Percentiles rank a stretch among this genome's conserved stretches.
phyloP scores from a whole-genome alignment of 352 stramenopile genomes.

The Globisporangium abappressorium region DNA sequence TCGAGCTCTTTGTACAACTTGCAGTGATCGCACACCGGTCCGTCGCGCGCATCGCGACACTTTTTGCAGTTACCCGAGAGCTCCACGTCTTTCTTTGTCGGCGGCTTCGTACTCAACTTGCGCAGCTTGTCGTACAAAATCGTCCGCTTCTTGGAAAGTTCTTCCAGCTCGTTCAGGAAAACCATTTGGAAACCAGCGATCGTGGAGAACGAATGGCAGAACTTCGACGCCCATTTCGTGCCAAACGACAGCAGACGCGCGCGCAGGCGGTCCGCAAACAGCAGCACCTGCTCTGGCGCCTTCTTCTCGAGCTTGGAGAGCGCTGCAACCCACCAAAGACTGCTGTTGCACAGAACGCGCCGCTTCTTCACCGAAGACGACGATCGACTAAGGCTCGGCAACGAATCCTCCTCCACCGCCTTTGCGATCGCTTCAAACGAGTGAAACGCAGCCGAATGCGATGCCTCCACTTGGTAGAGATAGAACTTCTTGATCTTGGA shows the following conservation, averaged over 20 bases:
- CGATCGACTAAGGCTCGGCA: not conserved
- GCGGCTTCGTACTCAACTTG: slow-evolving; percentile 33
- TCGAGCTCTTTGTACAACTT: slow-evolving; percentile 64
- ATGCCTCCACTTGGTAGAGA: slow-evolving; percentile 37
- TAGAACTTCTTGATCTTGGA: slow-evolving; percentile 40
- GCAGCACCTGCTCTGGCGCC: slow-evolving; percentile 15
- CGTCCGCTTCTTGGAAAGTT: slow-evolving; percentile 32
- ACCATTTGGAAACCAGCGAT: slow-evolving; percentile 42
- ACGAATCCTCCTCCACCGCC: slow-evolving; percentile 12
- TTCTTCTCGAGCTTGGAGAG: slow-evolving; percentile 31
- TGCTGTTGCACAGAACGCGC: slow-evolving; percentile 34
- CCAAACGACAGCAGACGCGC: slow-evolving; percentile 39
- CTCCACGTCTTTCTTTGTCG: slow-evolving; percentile 45
- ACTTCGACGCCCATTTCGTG: slow-evolving; percentile 44
- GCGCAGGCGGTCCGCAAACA: slow-evolving; percentile 42
- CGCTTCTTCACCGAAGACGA: not conserved
- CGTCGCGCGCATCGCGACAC: slow-evolving; percentile 54
- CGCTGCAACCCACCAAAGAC: slow-evolving; percentile 49
- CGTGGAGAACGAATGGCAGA: slow-evolving; percentile 46
- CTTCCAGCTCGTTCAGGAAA: slow-evolving; percentile 50
- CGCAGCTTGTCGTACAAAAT: slow-evolving; percentile 34
- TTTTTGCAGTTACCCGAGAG: slow-evolving; percentile 65
- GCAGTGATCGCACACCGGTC: slow-evolving; percentile 64
- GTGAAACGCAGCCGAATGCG: slow-evolving; percentile 23
- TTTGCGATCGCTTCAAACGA: slow-evolving; percentile 20